Percentiles rank a stretch among this genome's conserved stretches.
Conservation (phyloP, 208 protist species). For the Phytomonas sp. region DNA sequence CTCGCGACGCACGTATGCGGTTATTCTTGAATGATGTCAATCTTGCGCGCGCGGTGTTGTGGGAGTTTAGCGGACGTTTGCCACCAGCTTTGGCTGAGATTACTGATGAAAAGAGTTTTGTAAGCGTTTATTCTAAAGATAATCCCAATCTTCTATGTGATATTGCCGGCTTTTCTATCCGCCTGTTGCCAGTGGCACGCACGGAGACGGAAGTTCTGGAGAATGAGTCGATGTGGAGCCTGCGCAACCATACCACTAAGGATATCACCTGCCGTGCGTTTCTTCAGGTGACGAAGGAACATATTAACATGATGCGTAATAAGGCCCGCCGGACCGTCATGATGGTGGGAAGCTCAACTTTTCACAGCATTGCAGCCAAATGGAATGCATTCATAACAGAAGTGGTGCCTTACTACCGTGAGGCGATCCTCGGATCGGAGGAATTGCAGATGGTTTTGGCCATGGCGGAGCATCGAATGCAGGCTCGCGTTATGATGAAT, state of each 20-base stretch:
- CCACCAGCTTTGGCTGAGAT: slow-evolving; percentile 96
- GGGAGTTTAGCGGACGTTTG: slow-evolving; percentile 98
- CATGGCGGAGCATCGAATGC: slow-evolving; percentile 99
- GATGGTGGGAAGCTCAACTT: slow-evolving; percentile 99
- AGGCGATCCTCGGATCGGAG: slow-evolving; percentile 96
- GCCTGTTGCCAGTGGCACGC: slow-evolving; percentile 89
- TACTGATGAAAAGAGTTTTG: slow-evolving; percentile 96
- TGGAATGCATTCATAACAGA: slow-evolving; percentile 99
- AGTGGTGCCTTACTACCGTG: slow-evolving; percentile 99
- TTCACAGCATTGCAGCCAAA: slow-evolving; percentile 99
- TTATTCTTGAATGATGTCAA: slow-evolving; percentile 99
- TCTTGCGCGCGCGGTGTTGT: slow-evolving; percentile 99
- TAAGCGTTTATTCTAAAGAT: slow-evolving; percentile 99
- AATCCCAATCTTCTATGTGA: slow-evolving; percentile 99
- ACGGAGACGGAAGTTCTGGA: slow-evolving; percentile 88
- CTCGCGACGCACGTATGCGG: slow-evolving; percentile 98
- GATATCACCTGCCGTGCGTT: slow-evolving; percentile 99
- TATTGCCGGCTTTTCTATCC: slow-evolving; percentile 99
- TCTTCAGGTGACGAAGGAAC: slow-evolving; percentile 95
- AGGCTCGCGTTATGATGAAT: slow-evolving; percentile 99
- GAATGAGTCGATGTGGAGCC: slow-evolving; percentile 98
- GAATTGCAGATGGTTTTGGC: slow-evolving; percentile 99
- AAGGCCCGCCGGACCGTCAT: slow-evolving; percentile 98
- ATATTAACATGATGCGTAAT: slow-evolving; percentile 97
- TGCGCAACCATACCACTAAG: slow-evolving; percentile 98